Evolutionary conservation across 306 rosid species (phyloP).

Genomic region (Quercus alba): DNA sequence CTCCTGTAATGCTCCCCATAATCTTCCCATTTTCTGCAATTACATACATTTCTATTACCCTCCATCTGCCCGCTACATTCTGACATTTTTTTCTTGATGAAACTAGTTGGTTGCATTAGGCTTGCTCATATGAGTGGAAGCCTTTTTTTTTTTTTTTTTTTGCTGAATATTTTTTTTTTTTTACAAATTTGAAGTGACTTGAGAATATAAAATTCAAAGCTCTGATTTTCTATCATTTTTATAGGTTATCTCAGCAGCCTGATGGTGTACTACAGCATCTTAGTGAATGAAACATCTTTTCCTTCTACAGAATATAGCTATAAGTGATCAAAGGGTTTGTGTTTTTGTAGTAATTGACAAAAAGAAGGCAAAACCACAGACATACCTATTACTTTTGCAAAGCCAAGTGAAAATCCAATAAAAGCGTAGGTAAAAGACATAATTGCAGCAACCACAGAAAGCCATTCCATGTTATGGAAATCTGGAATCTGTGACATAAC

Average conservation of each 20-base stretch:
- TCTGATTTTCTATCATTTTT: neutral
- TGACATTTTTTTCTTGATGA: neutral
- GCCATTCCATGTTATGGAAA: constrained; percentile 72
- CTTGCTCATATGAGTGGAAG: neutral
- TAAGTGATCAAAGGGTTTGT: neutral
- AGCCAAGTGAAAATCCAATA: constrained; percentile 78
- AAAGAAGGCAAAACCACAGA: constrained; percentile 2
- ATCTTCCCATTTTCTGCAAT: constrained; percentile 58
- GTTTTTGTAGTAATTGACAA: neutral
- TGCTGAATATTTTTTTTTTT: neutral
- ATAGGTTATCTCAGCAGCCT: neutral
- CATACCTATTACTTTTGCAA: constrained; percentile 56
- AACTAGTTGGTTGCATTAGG: neutral
- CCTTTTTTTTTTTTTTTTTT: too few species aligned
- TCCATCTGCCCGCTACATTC: neutral
- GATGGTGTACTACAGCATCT: neutral
- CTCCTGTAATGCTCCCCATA: constrained; percentile 55
- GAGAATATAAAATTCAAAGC: neutral
- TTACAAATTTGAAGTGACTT: neutral
- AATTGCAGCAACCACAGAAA: constrained; percentile 65
- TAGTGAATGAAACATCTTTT: constrained; percentile 2
- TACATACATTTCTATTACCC: neutral
- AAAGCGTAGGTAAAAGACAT: constrained; percentile 74
- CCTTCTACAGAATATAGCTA: too few species aligned
- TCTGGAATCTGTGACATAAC: constrained; percentile 79